Conservation (phyloP, 2,329 filamentous ascomycete genomes). For the Nannizziopsis arthrosporioides region DNA sequence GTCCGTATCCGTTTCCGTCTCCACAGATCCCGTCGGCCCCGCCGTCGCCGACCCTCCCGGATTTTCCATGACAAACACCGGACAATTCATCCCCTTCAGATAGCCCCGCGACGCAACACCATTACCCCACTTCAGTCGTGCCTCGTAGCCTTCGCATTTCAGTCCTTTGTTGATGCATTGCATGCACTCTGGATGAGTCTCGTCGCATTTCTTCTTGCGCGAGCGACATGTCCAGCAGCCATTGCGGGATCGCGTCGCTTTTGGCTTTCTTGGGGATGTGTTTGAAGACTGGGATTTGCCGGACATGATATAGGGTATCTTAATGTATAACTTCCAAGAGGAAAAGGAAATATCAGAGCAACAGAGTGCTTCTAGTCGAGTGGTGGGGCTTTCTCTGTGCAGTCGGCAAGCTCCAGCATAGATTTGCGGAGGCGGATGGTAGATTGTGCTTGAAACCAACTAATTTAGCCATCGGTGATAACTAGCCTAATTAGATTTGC, state of each 20-base stretch:
- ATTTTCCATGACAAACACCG: conserved; percentile 2
- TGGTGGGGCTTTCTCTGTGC: too few species aligned
- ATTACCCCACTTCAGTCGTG: conserved; percentile 14
- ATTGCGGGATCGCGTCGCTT: conserved; percentile 14
- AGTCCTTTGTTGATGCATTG: conserved; percentile 12
- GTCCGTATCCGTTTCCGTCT: neutral
- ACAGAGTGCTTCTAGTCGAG: too few species aligned
- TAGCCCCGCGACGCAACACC: conserved; percentile 13
- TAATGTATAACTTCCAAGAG: too few species aligned
- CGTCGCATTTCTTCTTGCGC: conserved; percentile 14
- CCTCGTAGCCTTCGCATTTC: conserved; percentile 13
- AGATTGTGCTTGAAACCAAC: too few species aligned
- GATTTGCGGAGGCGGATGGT: too few species aligned
- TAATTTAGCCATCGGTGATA: too few species aligned
- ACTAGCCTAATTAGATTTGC: too few species aligned
- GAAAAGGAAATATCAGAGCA: too few species aligned
- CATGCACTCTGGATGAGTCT: conserved; percentile 13
- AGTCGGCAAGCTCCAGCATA: too few species aligned
- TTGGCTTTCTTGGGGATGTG: neutral
- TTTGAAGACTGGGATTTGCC: neutral
- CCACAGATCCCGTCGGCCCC: neutral
- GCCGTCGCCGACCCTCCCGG: neutral
- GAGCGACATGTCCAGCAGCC: conserved; percentile 15
- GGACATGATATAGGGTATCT: neutral
- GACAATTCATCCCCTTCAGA: conserved; percentile 12